Conservation (phyloP, 116 monocot species). For the Trichopus zeylanicus region DNA sequence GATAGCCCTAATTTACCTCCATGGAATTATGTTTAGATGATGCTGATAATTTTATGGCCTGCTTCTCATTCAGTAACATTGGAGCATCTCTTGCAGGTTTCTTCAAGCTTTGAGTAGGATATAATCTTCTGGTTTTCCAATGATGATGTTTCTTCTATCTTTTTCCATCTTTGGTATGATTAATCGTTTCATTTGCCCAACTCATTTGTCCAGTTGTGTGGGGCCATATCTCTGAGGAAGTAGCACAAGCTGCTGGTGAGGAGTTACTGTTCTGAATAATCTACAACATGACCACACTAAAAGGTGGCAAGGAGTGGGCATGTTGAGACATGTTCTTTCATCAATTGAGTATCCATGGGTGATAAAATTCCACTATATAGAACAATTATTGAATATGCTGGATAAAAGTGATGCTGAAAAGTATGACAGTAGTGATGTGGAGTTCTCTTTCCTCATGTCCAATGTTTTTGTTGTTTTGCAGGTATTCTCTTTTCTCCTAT, state of each 20-base stretch:
- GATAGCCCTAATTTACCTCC: conserved; percentile 14
- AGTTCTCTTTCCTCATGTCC: conserved; percentile 38
- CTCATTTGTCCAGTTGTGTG: conserved; percentile 52
- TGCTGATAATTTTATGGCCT: conserved; percentile 33
- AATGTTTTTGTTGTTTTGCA: conserved; percentile 53
- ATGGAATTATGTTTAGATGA: conserved; percentile 35
- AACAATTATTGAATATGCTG: conserved; percentile 44
- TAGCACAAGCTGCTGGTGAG: conserved; percentile 53
- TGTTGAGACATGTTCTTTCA: conserved; percentile 41
- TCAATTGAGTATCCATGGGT: conserved; percentile 60
- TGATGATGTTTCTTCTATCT: not conserved
- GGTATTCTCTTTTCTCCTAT: conserved; percentile 27
- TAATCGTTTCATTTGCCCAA: not conserved
- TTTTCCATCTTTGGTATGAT: not conserved
- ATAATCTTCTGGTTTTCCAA: conserved; percentile 4
- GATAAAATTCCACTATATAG: conserved; percentile 57
- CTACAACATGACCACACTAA: conserved; percentile 27
- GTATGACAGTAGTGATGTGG: conserved; percentile 13
- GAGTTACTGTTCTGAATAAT: conserved; percentile 23
- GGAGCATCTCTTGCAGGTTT: conserved; percentile 89
- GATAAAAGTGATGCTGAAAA: conserved; percentile 23
- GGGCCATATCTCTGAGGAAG: conserved; percentile 54
- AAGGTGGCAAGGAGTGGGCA: conserved; percentile 55
- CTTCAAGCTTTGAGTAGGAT: not conserved
- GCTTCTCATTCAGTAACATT: conserved; percentile 44